Evolutionary conservation across 2,329 filamentous ascomycete genomes (phyloP), one percentile per base, ranked within the genome.

Genomic region (Penicillium sp.): DNA sequence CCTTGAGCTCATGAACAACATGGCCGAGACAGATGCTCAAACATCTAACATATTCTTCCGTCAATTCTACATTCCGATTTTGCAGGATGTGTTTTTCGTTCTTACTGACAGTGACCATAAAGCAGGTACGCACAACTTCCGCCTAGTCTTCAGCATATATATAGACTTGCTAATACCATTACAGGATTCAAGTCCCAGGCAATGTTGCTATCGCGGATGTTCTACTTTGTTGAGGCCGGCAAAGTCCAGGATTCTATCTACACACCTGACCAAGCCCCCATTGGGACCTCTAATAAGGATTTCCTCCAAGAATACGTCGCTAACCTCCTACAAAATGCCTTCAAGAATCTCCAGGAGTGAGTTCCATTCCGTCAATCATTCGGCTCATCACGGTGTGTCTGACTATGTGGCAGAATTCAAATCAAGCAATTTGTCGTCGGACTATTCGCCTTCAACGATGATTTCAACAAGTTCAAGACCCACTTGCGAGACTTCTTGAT

Each of bases 21-120:
- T 99, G 83, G 92, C 94, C 8, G 94, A 97, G 71, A 91, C 93
- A 1, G 93, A 98, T 75, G 81, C 87, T 21, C 84, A 90, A 73
- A 98, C 93, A 0, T 91, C 93, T 66, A 96, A 93, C 70, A 89
- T 92, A 47, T 99, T 99, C 85, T 99, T 99, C 88, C 93, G 96
- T 78, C 93, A 93, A 75, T 99, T 98, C 82, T 99, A 95, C 79
- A 89, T 96, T 58, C 89, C 91, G 1, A 98, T 99, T 68, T 83
- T 99, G 55, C 95, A 99, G 79, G 95, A 99, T 72, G 93, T 99
- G 15, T 96, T 99, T 85, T 99, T 97, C 73, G 95, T 99, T 47
- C 86, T 99, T 56, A 98, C 95, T 0, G 95, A 99, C 74, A 94
- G 91, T 64, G 95, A 99, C 71, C 95, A 99, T 85, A 99, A 99